Conservation (phyloP, 768 basidiomycete genomes). For the Macrocybe gigantea region DNA sequence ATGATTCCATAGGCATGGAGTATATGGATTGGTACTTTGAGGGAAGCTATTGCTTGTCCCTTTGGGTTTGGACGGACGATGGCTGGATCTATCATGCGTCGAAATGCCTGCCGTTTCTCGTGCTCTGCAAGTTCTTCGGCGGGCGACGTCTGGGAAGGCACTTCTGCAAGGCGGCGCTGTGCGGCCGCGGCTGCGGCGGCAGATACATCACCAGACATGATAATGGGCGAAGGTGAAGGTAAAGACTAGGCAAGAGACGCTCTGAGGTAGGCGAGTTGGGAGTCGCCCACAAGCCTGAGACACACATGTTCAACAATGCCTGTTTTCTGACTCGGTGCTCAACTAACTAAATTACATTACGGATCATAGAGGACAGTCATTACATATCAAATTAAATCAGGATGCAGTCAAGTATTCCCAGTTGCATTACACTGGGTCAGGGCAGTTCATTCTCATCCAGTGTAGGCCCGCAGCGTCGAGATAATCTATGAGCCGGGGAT, state of each 20-base stretch:
- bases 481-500: neutral
- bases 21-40: constrained; percentile 44
- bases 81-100: constrained; percentile 74
- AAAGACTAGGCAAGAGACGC: constrained; percentile 4
- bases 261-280: neutral
- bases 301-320: no score
- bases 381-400: no score
- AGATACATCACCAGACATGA: constrained; percentile 20
- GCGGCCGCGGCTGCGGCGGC: constrained; percentile 36
- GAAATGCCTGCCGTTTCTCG: constrained; percentile 64
- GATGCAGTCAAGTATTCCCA: no score
- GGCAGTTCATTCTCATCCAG: no score
- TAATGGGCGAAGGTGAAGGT: constrained; percentile 3
- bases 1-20: constrained; percentile 4
- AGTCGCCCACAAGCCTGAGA: no score
- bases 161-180: constrained; percentile 32
- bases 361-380: no score
- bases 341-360: no score
- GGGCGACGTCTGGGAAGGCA: constrained; percentile 26
- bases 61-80: constrained; percentile 68
- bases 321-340: no score
- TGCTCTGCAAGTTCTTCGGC: constrained; percentile 45
- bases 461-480: no score
- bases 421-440: no score
- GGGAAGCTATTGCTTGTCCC: constrained; percentile 50